Evolutionary conservation across 305 asterid genomes (phyloP).

Genomic region (Andrographis paniculata): DNA sequence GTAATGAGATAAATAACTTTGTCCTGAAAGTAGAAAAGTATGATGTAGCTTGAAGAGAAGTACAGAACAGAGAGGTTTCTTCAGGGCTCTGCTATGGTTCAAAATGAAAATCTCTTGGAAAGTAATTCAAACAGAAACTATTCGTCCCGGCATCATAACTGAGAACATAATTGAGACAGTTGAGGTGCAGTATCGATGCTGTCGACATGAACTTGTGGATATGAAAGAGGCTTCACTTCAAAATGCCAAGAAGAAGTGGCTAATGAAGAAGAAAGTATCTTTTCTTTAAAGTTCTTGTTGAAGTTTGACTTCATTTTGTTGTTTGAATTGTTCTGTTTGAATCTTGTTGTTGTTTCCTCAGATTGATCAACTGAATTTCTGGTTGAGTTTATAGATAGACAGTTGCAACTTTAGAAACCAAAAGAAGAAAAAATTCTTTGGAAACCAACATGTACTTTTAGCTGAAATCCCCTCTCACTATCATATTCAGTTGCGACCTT

Average conservation of each 20-base stretch:
- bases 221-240: conserved; percentile 55
- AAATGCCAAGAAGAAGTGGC: conserved; percentile 55
- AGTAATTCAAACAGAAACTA: conserved; percentile 3
- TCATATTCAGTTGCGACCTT: too few species aligned
- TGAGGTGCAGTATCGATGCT: conserved; percentile 39
- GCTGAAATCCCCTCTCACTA: too few species aligned
- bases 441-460: too few species aligned
- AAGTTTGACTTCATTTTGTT: not conserved
- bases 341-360: not conserved
- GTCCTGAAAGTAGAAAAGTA: conserved; percentile 38
- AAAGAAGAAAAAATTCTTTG: too few species aligned
- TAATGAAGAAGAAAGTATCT: conserved; percentile 23
- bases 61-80: conserved; percentile 9
- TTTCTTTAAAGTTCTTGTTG: conserved; percentile 17
- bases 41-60: conserved; percentile 28
- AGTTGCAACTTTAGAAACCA: too few species aligned
- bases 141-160: conserved; percentile 11
- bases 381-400: too few species aligned
- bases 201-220: conserved; percentile 41
- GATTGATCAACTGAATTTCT: too few species aligned
- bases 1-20: conserved; percentile 37
- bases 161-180: conserved; percentile 30
- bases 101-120: conserved; percentile 6
- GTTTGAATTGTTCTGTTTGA: conserved; percentile 2
- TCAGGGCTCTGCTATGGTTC: conserved; percentile 15